phyloP scores from a whole-genome alignment of 768 basidiomycete species.

The Pisolithus albus region DNA sequence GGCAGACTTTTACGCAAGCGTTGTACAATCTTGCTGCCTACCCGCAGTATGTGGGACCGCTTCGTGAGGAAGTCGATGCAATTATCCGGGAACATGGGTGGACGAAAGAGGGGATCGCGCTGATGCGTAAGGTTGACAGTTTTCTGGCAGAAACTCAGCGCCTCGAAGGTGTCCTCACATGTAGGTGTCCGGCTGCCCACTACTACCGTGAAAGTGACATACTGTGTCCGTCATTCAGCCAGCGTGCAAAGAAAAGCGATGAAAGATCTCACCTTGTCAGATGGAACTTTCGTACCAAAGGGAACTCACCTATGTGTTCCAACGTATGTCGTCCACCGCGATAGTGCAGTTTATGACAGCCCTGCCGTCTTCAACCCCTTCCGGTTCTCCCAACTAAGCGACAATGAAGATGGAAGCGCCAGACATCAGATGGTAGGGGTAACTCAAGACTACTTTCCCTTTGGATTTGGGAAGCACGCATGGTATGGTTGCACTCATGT shows the following conservation, averaged over 20 bases:
- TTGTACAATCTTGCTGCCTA: constrained; percentile 31
- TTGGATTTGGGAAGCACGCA: no score
- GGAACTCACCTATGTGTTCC: constrained; percentile 24
- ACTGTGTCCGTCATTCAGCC: constrained; percentile 9
- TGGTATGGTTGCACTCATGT: no score
- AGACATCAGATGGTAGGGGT: constrained; percentile 33
- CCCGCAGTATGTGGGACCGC: constrained; percentile 27
- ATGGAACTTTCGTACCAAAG: constrained; percentile 32
- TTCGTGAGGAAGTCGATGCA: constrained; percentile 34
- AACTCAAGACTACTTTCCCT: constrained; percentile 21
- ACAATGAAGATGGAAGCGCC: constrained; percentile 22
- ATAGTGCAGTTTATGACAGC: constrained; percentile 23
- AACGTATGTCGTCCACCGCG: constrained; percentile 11
- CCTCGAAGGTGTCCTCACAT: constrained; percentile 19
- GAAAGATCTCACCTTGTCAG: constrained; percentile 29
- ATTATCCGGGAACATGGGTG: constrained; percentile 25
- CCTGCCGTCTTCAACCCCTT: constrained; percentile 39
- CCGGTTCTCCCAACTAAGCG: constrained; percentile 37
- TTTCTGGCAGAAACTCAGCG: constrained; percentile 34
- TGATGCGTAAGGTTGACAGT: constrained; percentile 34
- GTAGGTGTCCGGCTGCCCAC: constrained; percentile 5
- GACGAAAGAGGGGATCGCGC: constrained; percentile 19
- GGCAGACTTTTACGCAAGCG: constrained; percentile 28
- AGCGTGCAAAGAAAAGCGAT: constrained; percentile 27
- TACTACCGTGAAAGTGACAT: no score